Conservation (phyloP, 495 filamentous ascomycete genomes). For the Podospora anserina region DNA sequence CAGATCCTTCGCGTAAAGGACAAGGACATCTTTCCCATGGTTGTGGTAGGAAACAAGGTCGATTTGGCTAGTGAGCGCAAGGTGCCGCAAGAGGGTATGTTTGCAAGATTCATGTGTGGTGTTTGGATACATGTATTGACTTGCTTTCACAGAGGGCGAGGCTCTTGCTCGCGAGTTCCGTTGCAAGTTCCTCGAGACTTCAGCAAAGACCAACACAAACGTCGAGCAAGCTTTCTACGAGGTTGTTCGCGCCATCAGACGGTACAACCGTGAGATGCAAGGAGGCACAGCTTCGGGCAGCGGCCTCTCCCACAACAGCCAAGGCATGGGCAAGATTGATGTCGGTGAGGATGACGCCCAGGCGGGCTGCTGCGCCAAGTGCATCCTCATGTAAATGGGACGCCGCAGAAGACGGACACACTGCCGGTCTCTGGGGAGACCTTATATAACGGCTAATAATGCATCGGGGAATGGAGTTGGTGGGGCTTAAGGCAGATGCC, state of each 20-base stretch:
- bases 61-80: conserved; percentile 90
- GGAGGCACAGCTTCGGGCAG: conserved; percentile 69
- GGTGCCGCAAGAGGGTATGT: conserved; percentile 83
- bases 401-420: background rate
- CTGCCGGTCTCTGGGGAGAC: background rate
- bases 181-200: conserved; percentile 98
- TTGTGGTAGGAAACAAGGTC: conserved; percentile 99
- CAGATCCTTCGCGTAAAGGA: conserved; percentile 98
- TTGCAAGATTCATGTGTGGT: background rate
- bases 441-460: background rate
- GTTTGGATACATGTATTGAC: background rate
- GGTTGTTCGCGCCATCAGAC: conserved; percentile 92
- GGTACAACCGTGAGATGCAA: conserved; percentile 97
- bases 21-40: conserved; percentile 99
- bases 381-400: conserved; percentile 79
- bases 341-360: conserved; percentile 66
- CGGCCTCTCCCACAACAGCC: conserved; percentile 58
- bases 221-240: conserved; percentile 98
- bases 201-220: conserved; percentile 95
- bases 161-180: conserved; percentile 79
- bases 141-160: conserved; percentile 71
- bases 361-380: conserved; percentile 80
- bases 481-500: background rate
- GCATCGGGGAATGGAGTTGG: conserved; percentile 11
- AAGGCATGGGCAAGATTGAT: conserved; percentile 70